Evolutionary conservation across 306 rosid genomes (phyloP).

Genomic region (Cucumis melo): DNA sequence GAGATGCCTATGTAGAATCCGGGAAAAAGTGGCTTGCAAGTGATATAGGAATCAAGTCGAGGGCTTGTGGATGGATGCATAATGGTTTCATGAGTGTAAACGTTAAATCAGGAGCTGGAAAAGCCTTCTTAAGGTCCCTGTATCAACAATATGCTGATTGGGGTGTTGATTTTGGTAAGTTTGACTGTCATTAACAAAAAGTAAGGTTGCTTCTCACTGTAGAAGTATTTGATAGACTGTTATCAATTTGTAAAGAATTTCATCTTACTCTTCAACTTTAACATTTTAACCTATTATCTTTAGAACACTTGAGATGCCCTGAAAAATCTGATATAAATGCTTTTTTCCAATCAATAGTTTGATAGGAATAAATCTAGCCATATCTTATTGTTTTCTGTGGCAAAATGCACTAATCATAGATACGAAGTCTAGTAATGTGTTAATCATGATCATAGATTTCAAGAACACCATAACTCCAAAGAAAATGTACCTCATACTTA

Average conservation of each 20-base stretch:
- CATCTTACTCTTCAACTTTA: neutral
- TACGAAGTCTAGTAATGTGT: neutral
- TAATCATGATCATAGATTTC: neutral
- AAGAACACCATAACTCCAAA: neutral
- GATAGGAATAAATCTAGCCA: neutral
- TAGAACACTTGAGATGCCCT: neutral
- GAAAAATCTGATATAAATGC: neutral
- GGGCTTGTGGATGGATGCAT: conserved; percentile 81
- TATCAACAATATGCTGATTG: conserved; percentile 72
- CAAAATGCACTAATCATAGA: neutral
- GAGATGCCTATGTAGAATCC: conserved; percentile 42
- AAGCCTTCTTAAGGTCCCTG: conserved; percentile 76
- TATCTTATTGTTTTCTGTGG: neutral
- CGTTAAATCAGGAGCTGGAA: conserved; percentile 65
- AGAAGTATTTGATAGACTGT: neutral
- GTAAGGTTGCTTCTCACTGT: neutral
- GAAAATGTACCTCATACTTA: neutral
- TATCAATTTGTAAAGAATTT: neutral
- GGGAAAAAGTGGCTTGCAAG: conserved; percentile 70
- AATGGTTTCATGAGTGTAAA: conserved; percentile 92
- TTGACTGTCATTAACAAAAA: conserved; percentile 7
- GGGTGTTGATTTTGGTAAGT: conserved; percentile 91
- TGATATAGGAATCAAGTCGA: conserved; percentile 63
- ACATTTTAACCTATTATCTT: neutral
- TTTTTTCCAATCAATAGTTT: neutral